Evolutionary conservation across 257 asterid species (phyloP), one percentile per base, ranked within the genome.

Genomic region (Ilex asprella): DNA sequence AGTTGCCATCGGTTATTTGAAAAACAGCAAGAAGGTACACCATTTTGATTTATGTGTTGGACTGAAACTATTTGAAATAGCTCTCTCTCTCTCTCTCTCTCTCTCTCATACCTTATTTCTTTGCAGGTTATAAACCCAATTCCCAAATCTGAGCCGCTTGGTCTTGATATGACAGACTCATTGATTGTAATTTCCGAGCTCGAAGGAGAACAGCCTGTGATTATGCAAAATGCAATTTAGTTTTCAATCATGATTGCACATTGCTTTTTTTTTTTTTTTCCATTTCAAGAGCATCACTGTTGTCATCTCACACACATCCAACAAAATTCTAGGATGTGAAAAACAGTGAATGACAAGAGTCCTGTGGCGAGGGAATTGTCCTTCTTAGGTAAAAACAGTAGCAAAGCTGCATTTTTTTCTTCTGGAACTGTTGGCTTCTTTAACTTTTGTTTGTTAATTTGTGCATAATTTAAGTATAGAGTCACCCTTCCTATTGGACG

Each of bases 1-100:
- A 92, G 91, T 85, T 67, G 99, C 96, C 51, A 89, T 92, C 41
- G 97, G 99, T 71, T 92, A 87, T 62, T 75, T 89, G 68, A 92
- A 81, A 71, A 79, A 78, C 69, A 83, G 84, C 71, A 92, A 73
- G 73, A 89, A 82, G 91, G 99, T 91, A 68, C 3, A 21, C 31
- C 8, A 58, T 39, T 39, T 52, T 7, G 44, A 52, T 43, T 52
- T 60, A 11, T 61, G 61, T 65, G 7, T 12, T 39, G 16, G 16
- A 27, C 15, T 8, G 49, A 9, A 13, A 21, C 5, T 21, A 12
- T 21, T 2, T 59, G 9, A n/a, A 2, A 59, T 10, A 62, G 62
- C 1, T 21, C 27, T 21, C 27, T 10, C 64, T 64, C 56, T 16
- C 30, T 62, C 1, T 21, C 27, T 21, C 27, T 10, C 64, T 64